Evolutionary conservation across 805 yeast species (phyloP).

Genomic region (Vanderwaltozyma tropicalis): DNA sequence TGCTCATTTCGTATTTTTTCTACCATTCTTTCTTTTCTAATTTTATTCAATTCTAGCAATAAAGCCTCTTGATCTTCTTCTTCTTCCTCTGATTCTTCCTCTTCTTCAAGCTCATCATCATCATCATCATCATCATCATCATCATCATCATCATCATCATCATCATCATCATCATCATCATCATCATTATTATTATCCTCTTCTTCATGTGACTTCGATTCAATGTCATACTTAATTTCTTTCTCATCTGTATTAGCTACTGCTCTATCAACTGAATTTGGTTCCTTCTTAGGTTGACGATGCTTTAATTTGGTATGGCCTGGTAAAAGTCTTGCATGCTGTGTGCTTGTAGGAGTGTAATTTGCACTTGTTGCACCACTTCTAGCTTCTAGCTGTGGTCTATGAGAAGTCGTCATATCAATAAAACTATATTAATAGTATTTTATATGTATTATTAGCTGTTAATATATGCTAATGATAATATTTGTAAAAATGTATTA

Average conservation of each 20-base stretch:
- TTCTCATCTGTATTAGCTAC: slow-evolving; percentile 2
- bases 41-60: slow-evolving; percentile 35
- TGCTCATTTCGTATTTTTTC: slow-evolving; percentile 6
- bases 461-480: too few species aligned
- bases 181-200: slow-evolving; percentile 7
- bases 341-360: slow-evolving; percentile 34
- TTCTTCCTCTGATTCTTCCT: slow-evolving; percentile 27
- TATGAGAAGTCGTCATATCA: slow-evolving; percentile 56
- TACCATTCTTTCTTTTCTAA: slow-evolving; percentile 29
- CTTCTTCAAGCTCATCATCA: slow-evolving; percentile 33
- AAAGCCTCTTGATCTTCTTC: slow-evolving; percentile 29
- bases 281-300: slow-evolving; percentile 1
- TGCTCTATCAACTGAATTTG: background rate
- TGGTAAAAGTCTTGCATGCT: slow-evolving; percentile 44
- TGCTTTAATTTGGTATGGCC: slow-evolving; percentile 43
- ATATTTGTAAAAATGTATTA: too few species aligned
- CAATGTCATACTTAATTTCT: background rate
- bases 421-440: too few species aligned
- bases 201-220: background rate
- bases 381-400: slow-evolving; percentile 60
- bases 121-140: slow-evolving; percentile 20
- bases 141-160: slow-evolving; percentile 6
- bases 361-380: slow-evolving; percentile 37
- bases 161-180: slow-evolving; percentile 6
- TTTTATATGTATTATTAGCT: too few species aligned